Evolutionary conservation across 106 monocot genomes (phyloP).

Genomic region (Phalaenopsis equestris): DNA sequence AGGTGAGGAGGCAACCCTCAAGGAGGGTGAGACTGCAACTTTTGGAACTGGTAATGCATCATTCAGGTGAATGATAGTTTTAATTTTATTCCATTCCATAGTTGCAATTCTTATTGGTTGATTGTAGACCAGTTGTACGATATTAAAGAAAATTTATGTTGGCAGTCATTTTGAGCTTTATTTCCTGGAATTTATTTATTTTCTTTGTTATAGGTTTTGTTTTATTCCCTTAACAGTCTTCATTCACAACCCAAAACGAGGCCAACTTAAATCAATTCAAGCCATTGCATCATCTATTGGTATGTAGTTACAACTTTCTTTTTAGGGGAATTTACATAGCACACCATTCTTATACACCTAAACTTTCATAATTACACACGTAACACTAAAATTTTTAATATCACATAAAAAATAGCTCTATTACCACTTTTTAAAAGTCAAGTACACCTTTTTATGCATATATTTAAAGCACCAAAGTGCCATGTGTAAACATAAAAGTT

Average conservation of each 20-base stretch:
- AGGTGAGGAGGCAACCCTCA: slow-evolving; percentile 37
- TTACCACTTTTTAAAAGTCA: no score
- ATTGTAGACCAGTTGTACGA: background rate
- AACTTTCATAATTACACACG: no score
- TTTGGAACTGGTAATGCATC: slow-evolving; percentile 88
- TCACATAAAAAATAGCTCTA: no score
- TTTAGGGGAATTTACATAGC: no score
- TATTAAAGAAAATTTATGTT: background rate
- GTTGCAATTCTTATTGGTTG: background rate
- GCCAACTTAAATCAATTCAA: slow-evolving; percentile 27
- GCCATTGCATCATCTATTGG: slow-evolving; percentile 59
- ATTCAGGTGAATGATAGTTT: slow-evolving; percentile 60
- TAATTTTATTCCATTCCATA: background rate
- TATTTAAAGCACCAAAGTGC: no score
- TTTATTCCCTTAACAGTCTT: slow-evolving; percentile 42
- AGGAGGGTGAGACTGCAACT: slow-evolving; percentile 55
- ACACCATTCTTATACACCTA: no score
- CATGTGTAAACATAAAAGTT: no score
- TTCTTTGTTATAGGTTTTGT: slow-evolving; percentile 55
- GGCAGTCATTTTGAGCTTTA: background rate
- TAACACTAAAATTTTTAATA: no score
- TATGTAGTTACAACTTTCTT: slow-evolving; percentile 18
- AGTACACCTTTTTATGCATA: no score
- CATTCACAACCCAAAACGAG: slow-evolving; percentile 19
- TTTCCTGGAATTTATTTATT: background rate